Conservation (phyloP, 768 basidiomycete species). For the Paxillus involutus region DNA sequence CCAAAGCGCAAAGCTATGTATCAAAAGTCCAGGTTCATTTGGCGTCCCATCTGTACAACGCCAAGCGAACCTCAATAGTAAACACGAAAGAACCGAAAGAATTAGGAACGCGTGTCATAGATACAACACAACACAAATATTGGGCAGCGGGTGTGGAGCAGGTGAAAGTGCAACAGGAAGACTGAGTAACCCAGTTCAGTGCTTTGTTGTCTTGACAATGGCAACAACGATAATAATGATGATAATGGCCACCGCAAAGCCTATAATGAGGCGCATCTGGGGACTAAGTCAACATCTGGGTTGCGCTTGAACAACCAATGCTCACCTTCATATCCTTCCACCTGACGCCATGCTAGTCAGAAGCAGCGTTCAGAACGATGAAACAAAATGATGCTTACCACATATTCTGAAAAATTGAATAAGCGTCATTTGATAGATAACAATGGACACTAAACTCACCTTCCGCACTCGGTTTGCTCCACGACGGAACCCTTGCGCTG, state of each 20-base stretch:
- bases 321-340: constrained; percentile 97
- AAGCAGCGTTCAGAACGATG: neutral
- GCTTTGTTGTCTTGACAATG: constrained; percentile 80
- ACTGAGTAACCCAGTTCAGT: constrained; percentile 28
- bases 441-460: constrained; percentile 41
- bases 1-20: constrained; percentile 17
- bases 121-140: constrained; percentile 41
- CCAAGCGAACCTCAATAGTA: constrained; percentile 11
- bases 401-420: constrained; percentile 64
- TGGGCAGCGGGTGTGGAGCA: constrained; percentile 11
- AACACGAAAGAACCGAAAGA: constrained; percentile 21
- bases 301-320: constrained; percentile 1
- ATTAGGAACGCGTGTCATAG: constrained; percentile 39
- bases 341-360: constrained; percentile 41
- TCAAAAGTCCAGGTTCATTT: constrained; percentile 22
- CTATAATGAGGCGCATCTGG: constrained; percentile 97
- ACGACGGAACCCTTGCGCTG: constrained; percentile 97
- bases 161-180: constrained; percentile 2
- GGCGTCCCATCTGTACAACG: constrained; percentile 7
- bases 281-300: constrained; percentile 9
- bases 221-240: constrained; percentile 95
- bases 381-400: constrained; percentile 56
- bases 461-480: constrained; percentile 98
- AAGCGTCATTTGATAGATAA: neutral
- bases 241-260: constrained; percentile 84